Base-by-base conservation (phyloP, 2,329 filamentous ascomycete species). In the Mariannaea elegans region DNA sequence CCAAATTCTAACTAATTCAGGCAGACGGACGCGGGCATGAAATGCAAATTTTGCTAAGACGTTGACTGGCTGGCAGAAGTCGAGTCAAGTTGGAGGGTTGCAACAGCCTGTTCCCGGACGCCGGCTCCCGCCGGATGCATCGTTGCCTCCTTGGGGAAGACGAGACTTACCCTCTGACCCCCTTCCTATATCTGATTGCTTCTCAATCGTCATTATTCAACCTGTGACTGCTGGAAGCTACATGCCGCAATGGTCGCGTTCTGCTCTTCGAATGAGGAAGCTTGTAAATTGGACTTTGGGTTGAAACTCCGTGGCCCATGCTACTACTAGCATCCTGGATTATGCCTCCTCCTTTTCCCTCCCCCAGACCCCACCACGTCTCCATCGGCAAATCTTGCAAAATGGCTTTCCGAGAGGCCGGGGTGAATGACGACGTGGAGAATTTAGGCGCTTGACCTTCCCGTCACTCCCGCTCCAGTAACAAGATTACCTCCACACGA, bases 381-480 rank as follows among this genome's bases (percentile, higher is more conserved):
- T 46, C 34, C 54, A 27, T 36, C 34, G 13, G 19, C 16, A 48
- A 42, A 21, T 18, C 14, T 13, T 45, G 18, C 31, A 45, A 34
- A 29, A 34, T 29, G 18, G 39, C 38, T 12, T 14, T 32, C 41
- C 41, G 2, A 24, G 4, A 42, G 36, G 48, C 34, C 14, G 34
- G 21, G 38, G 29, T 44, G 42, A 18, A 32, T 46, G 44, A 41
- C 29, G 34, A 34, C n/a, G 34, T n/a, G 38, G 48, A 36, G 18
- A 32, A 41, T 47, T 47, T 44, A 32, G 29, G 42, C 49, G 56
- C 34, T 32, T 36, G 44, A 31, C 36, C 19, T 27, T 38, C 51
- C 44, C 44, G 56, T 49, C 44, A 54, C 46, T 59, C 56, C 56
- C 56, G 56, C 45, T 34, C 12, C 36, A 42, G 48, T 16, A 19